phyloP scores from a whole-genome alignment of 805 yeast species.

The Lipomyces chichibuensis region DNA sequence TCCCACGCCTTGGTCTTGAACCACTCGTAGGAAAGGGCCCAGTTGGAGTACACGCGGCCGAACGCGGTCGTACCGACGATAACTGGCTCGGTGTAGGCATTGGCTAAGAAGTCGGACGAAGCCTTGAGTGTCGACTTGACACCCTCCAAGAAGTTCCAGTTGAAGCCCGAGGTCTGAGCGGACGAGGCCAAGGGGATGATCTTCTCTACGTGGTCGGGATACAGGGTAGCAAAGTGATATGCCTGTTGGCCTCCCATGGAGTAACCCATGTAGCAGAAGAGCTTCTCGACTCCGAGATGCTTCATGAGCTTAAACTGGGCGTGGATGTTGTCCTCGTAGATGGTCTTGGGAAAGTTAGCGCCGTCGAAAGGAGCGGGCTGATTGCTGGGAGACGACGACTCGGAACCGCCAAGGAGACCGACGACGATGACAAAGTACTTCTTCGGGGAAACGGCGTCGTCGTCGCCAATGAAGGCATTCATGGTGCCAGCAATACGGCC shows the following conservation, averaged over 20 bases:
- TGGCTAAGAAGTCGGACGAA: slow-evolving; percentile 30
- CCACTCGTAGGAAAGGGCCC: slow-evolving; percentile 36
- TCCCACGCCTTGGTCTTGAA: slow-evolving; percentile 35
- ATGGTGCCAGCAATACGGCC: slow-evolving; percentile 32
- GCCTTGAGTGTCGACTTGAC: slow-evolving; percentile 31
- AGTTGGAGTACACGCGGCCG: slow-evolving; percentile 36
- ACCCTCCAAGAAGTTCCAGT: slow-evolving; percentile 36
- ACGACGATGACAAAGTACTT: slow-evolving; percentile 35
- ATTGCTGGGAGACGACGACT: slow-evolving; percentile 34
- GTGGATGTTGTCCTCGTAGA: slow-evolving; percentile 35
- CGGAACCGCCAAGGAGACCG: slow-evolving; percentile 35
- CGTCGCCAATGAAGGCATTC: slow-evolving; percentile 31
- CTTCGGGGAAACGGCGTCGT: slow-evolving; percentile 29
- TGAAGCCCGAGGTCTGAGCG: slow-evolving; percentile 34
- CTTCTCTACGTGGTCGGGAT: slow-evolving; percentile 32
- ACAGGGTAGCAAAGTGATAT: slow-evolving; percentile 33
- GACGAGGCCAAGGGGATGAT: slow-evolving; percentile 35
- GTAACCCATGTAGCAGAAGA: slow-evolving; percentile 34
- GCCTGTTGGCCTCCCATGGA: slow-evolving; percentile 38
- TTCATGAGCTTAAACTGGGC: slow-evolving; percentile 31
- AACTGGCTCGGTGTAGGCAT: slow-evolving; percentile 31
- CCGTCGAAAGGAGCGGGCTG: slow-evolving; percentile 36
- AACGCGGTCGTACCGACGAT: slow-evolving; percentile 33
- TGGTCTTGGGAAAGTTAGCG: slow-evolving; percentile 34
- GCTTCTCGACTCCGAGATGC: slow-evolving; percentile 31